Evolutionary conservation across 2,329 filamentous ascomycete genomes (phyloP).

Genomic region (Phaeosphaeria sp.): DNA sequence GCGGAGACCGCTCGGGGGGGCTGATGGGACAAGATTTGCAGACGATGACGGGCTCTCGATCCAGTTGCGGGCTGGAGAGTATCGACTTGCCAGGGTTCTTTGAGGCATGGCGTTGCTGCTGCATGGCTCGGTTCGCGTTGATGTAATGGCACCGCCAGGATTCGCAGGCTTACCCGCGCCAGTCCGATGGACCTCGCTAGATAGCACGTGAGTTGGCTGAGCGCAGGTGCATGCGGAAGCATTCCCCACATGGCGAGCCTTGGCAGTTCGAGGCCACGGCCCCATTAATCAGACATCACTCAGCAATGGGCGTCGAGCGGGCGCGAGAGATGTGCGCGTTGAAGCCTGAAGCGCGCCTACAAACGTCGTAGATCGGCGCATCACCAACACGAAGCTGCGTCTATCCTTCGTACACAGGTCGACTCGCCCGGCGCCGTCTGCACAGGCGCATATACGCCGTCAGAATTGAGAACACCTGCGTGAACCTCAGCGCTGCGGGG

Average conservation of each 20-base stretch:
- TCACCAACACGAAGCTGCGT: background rate
- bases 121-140: conserved; percentile 2
- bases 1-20: conserved; percentile 10
- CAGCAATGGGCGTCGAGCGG: conserved; percentile 23
- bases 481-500: conserved; percentile 10
- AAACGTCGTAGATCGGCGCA: conserved; percentile 1
- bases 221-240: conserved; percentile 6
- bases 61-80: conserved; percentile 3
- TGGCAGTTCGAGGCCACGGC: conserved; percentile 15
- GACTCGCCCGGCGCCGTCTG: background rate
- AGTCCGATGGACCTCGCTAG: conserved; percentile 14
- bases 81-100: background rate
- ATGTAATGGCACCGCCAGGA: conserved; percentile 31
- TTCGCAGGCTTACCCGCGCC: conserved; percentile 22
- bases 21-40: conserved; percentile 10
- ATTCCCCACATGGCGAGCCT: conserved; percentile 31
- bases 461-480: background rate
- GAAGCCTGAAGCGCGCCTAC: background rate
- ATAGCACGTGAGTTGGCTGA: conserved; percentile 9
- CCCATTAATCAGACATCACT: conserved; percentile 44
- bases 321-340: background rate
- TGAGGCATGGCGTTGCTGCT: conserved; percentile 15
- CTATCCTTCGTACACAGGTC: background rate
- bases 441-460: conserved; percentile 3
- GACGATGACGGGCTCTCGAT: conserved; percentile 20